Conservation (phyloP, 331 rosid genomes). For the Erythrophleum ivorense region DNA sequence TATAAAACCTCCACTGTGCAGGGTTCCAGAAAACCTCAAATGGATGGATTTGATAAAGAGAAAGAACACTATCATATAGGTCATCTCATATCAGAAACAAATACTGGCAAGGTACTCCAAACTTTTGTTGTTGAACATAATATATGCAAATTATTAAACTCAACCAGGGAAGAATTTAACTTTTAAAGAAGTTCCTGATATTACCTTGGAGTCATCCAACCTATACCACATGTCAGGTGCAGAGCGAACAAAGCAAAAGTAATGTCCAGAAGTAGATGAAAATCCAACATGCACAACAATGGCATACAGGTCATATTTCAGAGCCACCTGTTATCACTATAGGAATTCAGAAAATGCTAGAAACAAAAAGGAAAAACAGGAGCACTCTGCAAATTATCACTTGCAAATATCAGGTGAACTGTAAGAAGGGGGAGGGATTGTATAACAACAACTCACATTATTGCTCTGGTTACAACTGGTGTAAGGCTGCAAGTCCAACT, state of each 20-base stretch:
- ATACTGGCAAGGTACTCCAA: not conserved
- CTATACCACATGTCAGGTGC: slow-evolving; percentile 78
- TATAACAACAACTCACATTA: slow-evolving; percentile 57
- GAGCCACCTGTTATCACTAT: slow-evolving; percentile 53
- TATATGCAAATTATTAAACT: not conserved
- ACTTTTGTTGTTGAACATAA: not conserved
- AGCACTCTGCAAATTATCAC: not conserved
- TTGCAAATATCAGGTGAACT: not conserved
- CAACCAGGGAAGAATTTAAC: not conserved
- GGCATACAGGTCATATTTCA: slow-evolving; percentile 87
- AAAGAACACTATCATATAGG: not conserved
- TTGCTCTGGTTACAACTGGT: slow-evolving; percentile 39
- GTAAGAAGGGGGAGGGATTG: not conserved
- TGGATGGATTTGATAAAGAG: not conserved
- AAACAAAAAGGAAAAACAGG: slow-evolving; percentile 5
- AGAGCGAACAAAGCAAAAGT: slow-evolving; percentile 80
- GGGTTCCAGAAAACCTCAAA: not conserved
- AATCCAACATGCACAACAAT: slow-evolving; percentile 77
- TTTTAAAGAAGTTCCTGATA: not conserved
- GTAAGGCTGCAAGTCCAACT: slow-evolving; percentile 79
- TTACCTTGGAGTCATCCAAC: slow-evolving; percentile 86
- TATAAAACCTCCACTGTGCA: not conserved
- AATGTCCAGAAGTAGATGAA: slow-evolving; percentile 82
- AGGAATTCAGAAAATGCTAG: slow-evolving; percentile 30
- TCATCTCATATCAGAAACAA: slow-evolving; percentile 10